These are phyloP conservation scores for Flaveria ramosissima DNA, from an alignment of 129 eudicot genomes.

Conservation along the genomic window DNA sequence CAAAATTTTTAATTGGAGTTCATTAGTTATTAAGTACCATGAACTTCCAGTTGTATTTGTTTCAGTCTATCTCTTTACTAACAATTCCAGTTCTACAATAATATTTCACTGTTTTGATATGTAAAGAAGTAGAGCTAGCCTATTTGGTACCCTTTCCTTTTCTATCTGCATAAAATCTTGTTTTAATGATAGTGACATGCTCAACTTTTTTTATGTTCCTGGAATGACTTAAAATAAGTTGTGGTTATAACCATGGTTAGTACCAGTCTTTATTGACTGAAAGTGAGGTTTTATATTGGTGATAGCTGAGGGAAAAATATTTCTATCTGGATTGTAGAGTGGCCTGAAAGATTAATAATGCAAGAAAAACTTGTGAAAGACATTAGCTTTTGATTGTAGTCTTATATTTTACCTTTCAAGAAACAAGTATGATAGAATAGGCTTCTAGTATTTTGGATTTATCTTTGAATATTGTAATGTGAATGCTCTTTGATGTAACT, in stretches of 20 bases:
- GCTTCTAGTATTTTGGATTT: background rate
- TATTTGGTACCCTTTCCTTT: background rate
- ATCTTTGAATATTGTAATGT: background rate
- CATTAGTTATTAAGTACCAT: background rate
- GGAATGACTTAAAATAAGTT: background rate
- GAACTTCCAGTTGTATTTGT: background rate
- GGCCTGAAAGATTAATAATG: background rate
- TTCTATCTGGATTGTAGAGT: background rate
- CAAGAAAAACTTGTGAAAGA: background rate
- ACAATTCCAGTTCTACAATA: background rate
- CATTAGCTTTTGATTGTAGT: background rate
- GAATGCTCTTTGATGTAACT: background rate
- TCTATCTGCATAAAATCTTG: background rate
- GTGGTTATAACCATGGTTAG: background rate
- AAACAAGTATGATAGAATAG: background rate
- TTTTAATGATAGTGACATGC: background rate
- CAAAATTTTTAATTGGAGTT: background rate
- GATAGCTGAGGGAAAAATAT: background rate
- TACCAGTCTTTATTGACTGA: background rate
- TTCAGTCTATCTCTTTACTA: background rate
- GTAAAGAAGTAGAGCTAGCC: background rate
- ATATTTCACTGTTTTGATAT: background rate
- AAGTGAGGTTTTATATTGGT: background rate
- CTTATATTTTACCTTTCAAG: background rate
- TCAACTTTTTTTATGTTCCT: background rate